Evolutionary conservation across 495 filamentous ascomycete genomes (phyloP).

Genomic region (Articulospora tetracladia): DNA sequence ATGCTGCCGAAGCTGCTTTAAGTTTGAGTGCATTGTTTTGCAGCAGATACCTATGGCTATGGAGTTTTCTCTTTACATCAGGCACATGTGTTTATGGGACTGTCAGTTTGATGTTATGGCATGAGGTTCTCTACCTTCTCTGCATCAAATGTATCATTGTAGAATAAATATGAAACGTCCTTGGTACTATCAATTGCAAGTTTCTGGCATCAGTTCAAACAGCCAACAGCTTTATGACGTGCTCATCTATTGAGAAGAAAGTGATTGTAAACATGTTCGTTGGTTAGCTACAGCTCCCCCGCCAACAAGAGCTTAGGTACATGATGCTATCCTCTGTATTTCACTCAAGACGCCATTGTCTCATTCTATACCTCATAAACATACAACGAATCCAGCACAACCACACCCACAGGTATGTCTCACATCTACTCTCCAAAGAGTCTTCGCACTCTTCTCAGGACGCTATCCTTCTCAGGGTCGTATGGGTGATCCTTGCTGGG

Average conservation of each 20-base stretch:
- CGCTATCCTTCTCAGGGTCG: slow-evolving; percentile 98
- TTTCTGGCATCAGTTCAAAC: no score
- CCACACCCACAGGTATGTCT: background rate
- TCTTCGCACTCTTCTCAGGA: slow-evolving; percentile 83
- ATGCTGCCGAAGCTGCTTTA: background rate
- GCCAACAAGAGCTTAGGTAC: no score
- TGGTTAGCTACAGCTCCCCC: no score
- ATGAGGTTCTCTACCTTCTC: background rate
- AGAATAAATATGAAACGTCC: no score
- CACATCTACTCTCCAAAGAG: slow-evolving; percentile 79
- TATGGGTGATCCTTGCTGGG: slow-evolving; percentile 99
- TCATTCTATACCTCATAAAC: background rate
- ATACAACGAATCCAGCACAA: background rate
- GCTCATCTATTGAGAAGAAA: no score
- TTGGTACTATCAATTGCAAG: no score
- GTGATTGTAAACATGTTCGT: no score
- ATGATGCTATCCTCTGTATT: background rate
- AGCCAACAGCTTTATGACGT: no score
- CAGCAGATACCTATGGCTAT: slow-evolving; percentile 15
- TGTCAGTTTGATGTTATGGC: background rate
- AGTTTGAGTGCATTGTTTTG: slow-evolving; percentile 15
- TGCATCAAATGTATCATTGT: background rate
- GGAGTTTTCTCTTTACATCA: slow-evolving; percentile 11
- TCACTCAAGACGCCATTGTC: background rate
- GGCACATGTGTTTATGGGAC: slow-evolving; percentile 1